These are phyloP conservation scores for Chaetomium tenue DNA, from an alignment of 495 filamentous ascomycete species.

Conservation along the genomic window DNA sequence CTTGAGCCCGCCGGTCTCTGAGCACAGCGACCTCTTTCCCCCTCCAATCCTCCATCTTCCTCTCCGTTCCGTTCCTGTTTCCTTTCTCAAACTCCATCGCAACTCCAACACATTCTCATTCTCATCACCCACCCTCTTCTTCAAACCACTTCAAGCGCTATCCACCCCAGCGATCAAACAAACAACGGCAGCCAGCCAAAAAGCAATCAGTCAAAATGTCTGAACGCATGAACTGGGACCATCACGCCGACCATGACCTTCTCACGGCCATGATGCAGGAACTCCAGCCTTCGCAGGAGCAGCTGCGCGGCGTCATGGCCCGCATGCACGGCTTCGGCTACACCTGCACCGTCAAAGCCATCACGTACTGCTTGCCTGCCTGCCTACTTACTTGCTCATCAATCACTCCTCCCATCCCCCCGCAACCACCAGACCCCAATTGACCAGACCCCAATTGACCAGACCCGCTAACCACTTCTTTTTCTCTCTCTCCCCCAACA, in stretches of 20 bases:
- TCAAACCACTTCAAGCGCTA: neutral
- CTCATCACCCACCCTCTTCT: neutral
- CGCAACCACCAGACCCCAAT: too few species aligned
- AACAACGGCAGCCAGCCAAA: too few species aligned
- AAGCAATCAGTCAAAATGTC: conserved; percentile 13
- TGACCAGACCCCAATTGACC: neutral
- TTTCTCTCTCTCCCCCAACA: conserved; percentile 19
- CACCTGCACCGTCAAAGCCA: conserved; percentile 34
- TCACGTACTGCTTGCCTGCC: conserved; percentile 31
- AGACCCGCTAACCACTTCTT: conserved; percentile 19
- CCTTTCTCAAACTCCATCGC: conserved; percentile 1
- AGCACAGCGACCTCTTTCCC: neutral
- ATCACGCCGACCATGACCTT: conserved; percentile 32
- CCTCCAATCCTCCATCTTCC: neutral
- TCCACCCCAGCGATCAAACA: too few species aligned
- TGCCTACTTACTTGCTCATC: neutral
- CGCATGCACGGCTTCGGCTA: conserved; percentile 29
- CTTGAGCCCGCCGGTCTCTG: neutral
- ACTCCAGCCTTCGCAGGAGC: conserved; percentile 21
- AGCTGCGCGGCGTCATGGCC: conserved; percentile 25
- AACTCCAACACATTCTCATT: neutral
- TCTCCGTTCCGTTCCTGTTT: neutral
- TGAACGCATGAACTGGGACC: conserved; percentile 36
- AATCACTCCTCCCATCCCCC: neutral
- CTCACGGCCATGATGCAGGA: conserved; percentile 26